Base-by-base conservation (phyloP, 331 rosid genomes). In the Pyracantha coccinea region DNA sequence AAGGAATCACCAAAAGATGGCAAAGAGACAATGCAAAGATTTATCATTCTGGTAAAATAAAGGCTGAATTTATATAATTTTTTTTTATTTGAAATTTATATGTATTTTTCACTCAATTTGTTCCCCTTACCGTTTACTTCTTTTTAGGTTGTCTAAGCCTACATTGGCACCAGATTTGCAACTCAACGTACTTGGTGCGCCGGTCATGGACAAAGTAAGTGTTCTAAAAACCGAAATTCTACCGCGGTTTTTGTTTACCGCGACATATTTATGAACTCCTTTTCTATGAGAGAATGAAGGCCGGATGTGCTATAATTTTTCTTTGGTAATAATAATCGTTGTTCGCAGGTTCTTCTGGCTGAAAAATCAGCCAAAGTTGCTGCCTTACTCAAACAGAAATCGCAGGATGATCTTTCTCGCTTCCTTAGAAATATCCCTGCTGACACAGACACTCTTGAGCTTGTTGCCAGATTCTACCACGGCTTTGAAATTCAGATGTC, bases 391-490 rank as follows among this genome's bases (percentile, higher is more conserved):
- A 45, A 64, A 27, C 61, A 68, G 45, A 60, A 72, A 12, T 44
- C 82, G 4, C 69, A 69, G 21, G 83, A 82, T 38, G 76, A 79
- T 25, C 72, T 88, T 71, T 21, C 32, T 12, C 38, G 55, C 10
- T 80, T 82, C 55, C 81, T 88, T 21, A 53, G 73, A 68, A 75
- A 73, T 64, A 77, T 88, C 63, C 88, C 86, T 1, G 77, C 82
- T 21, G 68, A 52, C 13, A 52, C 73, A 0, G 81, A 82, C 25
- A 84, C 83, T 17, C 67, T 88, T 32, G 88, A 86, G 74, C 82
- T 82, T 57, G 82, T 84, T 9, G 78, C 75, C 19, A 80, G 81
- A 71, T 89, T 86, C 82, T 89, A 85, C 73, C 53, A 73, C 57
- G 93, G 93, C 20, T 61, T 17, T 27, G 78, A 81, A 4, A 25